phyloP scores from a whole-genome alignment of 164 flowering plant species.

The grape (Vitis vinifera) region ASM3070453v1 NC_081811.1:8547001-8547500 shows the following conservation, averaged over 20 bases:
- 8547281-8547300: slow-evolving; percentile 16
- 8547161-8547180: slow-evolving; percentile 59
- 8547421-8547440: not conserved
- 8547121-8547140: slow-evolving; percentile 80
- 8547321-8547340: slow-evolving; percentile 19
- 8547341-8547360: slow-evolving; percentile 21
- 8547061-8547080: slow-evolving; percentile 28
- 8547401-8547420: slow-evolving; percentile 10
- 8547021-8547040: slow-evolving; percentile 42
- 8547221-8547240: slow-evolving; percentile 21
- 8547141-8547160: slow-evolving; percentile 82
- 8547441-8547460: not conserved
- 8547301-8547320: slow-evolving; percentile 23
- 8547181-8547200: slow-evolving; percentile 23
- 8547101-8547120: slow-evolving; percentile 59
- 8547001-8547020: slow-evolving; percentile 77
- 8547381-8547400: slow-evolving; percentile 42
- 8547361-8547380: slow-evolving; percentile 18
- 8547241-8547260: slow-evolving; percentile 8
- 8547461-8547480: not conserved
- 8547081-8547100: slow-evolving; percentile 46
- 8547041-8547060: slow-evolving; percentile 41
- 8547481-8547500: not conserved
- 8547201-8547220: slow-evolving; percentile 21
- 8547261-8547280: slow-evolving; percentile 26